These are phyloP conservation scores for Sabuloglossum arenarium DNA, from an alignment of 495 filamentous ascomycete species.

Conservation along the genomic window DNA sequence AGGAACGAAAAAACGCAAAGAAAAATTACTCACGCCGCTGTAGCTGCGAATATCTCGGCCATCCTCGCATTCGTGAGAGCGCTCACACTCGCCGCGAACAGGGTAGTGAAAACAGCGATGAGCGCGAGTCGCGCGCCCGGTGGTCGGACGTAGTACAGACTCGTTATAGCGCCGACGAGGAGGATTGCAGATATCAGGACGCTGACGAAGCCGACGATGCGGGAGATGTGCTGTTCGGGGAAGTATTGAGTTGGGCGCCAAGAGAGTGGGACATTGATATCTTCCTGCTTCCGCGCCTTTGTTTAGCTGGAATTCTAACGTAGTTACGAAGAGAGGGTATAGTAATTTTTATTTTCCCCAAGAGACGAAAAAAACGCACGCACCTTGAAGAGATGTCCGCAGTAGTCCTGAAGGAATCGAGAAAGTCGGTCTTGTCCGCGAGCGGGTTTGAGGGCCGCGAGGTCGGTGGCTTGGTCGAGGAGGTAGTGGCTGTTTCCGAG, in stretches of 20 bases:
- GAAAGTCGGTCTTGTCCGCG: conserved; percentile 8
- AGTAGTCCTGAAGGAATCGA: conserved; percentile 5
- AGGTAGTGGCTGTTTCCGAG: conserved; percentile 5
- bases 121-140: conserved; percentile 1
- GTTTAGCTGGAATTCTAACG: too few species aligned
- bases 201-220: conserved; percentile 6
- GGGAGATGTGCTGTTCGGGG: conserved; percentile 3
- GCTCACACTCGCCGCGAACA: conserved; percentile 7
- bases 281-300: too few species aligned
- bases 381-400: neutral
- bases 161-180: conserved; percentile 9
- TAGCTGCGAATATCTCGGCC: conserved; percentile 10
- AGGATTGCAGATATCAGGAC: conserved; percentile 6
- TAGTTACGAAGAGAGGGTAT: too few species aligned
- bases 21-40: conserved; percentile 10
- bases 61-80: conserved; percentile 9
- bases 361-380: neutral
- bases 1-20: too few species aligned
- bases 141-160: conserved; percentile 8
- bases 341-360: too few species aligned
- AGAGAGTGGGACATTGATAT: too few species aligned
- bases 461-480: conserved; percentile 6
- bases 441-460: conserved; percentile 3
- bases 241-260: neutral
- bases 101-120: conserved; percentile 8